phyloP scores from a whole-genome alignment of 345 rosid genomes.

The Jatropha curcas region DNA sequence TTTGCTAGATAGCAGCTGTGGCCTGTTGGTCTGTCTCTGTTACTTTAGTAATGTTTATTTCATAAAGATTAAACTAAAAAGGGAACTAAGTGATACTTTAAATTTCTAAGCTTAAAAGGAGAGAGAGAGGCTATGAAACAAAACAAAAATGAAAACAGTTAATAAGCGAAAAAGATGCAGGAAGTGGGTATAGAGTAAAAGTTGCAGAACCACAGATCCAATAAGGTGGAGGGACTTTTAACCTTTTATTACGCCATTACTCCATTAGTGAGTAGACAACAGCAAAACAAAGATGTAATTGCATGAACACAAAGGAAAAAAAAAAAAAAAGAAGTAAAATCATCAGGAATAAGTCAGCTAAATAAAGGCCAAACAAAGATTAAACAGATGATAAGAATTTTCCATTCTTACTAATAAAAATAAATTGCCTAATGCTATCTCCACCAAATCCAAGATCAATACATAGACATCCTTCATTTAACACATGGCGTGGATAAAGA shows the following conservation, averaged over 20 bases:
- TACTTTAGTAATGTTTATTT: too few species aligned
- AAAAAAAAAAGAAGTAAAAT: not conserved
- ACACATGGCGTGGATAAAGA: not conserved
- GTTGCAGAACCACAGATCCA: too few species aligned
- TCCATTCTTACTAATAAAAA: not conserved
- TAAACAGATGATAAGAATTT: not conserved
- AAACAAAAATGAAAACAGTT: not conserved
- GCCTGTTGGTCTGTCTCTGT: not conserved
- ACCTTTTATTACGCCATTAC: too few species aligned
- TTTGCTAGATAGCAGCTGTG: not conserved
- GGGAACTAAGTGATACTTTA: not conserved
- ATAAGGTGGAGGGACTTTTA: too few species aligned
- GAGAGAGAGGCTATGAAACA: not conserved
- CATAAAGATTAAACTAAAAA: not conserved
- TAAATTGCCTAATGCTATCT: not conserved
- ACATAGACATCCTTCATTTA: not conserved
- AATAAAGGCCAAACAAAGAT: not conserved
- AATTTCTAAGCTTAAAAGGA: not conserved
- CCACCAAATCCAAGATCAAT: not conserved
- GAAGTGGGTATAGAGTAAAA: too few species aligned
- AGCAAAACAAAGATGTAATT: not conserved
- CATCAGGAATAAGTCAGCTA: not conserved
- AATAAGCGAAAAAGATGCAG: not conserved
- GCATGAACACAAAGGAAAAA: not conserved
- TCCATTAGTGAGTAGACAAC: too few species aligned